Evolutionary conservation across 1,284 basidiomycete genomes (phyloP).

Genomic region (Phaffia rhodozyma): DNA sequence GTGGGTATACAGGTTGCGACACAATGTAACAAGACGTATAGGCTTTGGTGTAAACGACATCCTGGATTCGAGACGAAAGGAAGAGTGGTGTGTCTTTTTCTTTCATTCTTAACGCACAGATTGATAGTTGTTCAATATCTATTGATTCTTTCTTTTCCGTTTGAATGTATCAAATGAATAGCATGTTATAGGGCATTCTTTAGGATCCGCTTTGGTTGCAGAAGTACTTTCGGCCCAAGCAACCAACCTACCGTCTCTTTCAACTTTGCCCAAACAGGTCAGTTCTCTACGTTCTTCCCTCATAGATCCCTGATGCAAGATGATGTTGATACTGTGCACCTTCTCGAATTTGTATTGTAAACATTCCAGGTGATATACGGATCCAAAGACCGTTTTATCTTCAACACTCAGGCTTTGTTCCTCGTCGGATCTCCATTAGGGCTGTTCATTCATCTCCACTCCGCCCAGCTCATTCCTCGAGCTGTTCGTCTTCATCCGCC

Average conservation of each 20-base stretch:
- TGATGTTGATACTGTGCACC: not conserved
- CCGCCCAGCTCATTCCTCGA: constrained; percentile 43
- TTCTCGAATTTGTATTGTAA: not conserved
- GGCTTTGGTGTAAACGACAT: constrained; percentile 44
- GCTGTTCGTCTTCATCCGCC: constrained; percentile 24
- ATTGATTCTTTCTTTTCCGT: not conserved
- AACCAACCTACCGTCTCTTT: constrained; percentile 37
- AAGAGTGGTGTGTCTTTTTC: constrained; percentile 30
- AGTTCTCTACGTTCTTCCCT: constrained; percentile 33
- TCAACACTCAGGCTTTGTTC: constrained; percentile 41
- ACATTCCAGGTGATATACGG: constrained; percentile 2
- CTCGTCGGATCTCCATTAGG: constrained; percentile 43
- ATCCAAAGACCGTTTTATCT: constrained; percentile 22
- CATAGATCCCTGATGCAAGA: constrained; percentile 27
- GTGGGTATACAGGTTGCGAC: constrained; percentile 23
- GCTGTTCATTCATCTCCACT: constrained; percentile 43
- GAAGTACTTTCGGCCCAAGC: constrained; percentile 46
- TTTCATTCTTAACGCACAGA: no score
- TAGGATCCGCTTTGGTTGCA: constrained; percentile 42
- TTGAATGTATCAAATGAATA: not conserved
- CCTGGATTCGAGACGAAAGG: constrained; percentile 39
- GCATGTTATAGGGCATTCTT: constrained; percentile 36
- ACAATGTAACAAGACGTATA: constrained; percentile 39
- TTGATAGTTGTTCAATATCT: no score
- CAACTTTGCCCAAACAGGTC: constrained; percentile 33